phyloP scores from a whole-genome alignment of 768 basidiomycete species.

The Kwoniella dendrophila region DNA sequence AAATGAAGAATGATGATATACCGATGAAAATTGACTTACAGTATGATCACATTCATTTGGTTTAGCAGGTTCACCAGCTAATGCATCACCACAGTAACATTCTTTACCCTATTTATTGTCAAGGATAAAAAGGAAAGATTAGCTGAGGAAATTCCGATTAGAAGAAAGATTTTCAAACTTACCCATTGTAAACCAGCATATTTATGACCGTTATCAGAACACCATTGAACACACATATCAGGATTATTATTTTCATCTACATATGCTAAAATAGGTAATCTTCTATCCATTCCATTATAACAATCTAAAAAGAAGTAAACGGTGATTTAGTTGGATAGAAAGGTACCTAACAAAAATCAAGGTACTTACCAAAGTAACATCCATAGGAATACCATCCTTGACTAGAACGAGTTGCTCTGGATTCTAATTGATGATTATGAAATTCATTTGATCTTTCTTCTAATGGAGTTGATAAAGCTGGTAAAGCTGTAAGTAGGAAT shows the following conservation, averaged over 20 bases:
- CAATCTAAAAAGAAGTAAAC: constrained; percentile 18
- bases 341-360: background rate
- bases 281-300: constrained; percentile 33
- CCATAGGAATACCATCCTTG: constrained; percentile 37
- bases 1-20: background rate
- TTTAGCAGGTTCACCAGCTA: constrained; percentile 23
- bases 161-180: background rate
- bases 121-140: background rate
- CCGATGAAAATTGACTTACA: constrained; percentile 10
- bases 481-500: background rate
- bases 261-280: constrained; percentile 28
- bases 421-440: constrained; percentile 12
- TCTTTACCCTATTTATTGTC: constrained; percentile 26
- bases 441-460: constrained; percentile 13
- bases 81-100: constrained; percentile 28
- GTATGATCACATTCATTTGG: constrained; percentile 22
- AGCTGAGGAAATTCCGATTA: background rate
- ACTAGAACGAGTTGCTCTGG: constrained; percentile 17
- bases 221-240: constrained; percentile 28
- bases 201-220: constrained; percentile 21
- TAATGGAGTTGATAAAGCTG: constrained; percentile 2
- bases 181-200: constrained; percentile 33
- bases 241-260: constrained; percentile 25
- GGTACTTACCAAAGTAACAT: constrained; percentile 30
- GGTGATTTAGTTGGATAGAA: background rate